Evolutionary conservation across 768 basidiomycete species (phyloP).

Genomic region (Tephrocybe sp.): DNA sequence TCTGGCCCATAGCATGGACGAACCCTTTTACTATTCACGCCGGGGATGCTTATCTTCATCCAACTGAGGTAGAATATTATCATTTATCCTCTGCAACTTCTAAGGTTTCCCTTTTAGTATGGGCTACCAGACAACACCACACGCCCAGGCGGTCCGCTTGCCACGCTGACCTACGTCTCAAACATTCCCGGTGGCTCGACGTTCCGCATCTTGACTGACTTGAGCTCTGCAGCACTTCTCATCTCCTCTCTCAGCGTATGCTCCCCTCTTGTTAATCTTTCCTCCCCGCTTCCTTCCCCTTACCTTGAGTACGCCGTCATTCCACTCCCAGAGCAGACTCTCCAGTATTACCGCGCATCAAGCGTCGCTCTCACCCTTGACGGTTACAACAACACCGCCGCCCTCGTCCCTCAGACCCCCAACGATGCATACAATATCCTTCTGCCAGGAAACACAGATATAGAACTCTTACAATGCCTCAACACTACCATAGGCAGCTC

Average conservation of each 20-base stretch:
- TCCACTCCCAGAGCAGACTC: constrained; percentile 39
- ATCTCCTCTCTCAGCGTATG: not conserved
- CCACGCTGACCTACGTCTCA: constrained; percentile 2
- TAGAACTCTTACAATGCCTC: constrained; percentile 40
- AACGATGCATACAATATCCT: constrained; percentile 22
- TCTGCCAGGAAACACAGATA: constrained; percentile 42
- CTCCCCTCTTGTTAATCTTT: not conserved
- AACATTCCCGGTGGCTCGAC: not conserved
- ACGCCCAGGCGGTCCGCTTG: constrained; percentile 11
- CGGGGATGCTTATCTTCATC: constrained; percentile 5
- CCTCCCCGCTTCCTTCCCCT: not conserved
- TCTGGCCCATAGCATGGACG: constrained; percentile 11
- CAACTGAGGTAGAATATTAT: constrained; percentile 2
- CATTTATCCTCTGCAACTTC: not conserved
- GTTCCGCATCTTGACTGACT: constrained; percentile 12
- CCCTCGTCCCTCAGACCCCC: constrained; percentile 28
- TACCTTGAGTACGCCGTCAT: not conserved
- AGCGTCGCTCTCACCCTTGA: constrained; percentile 53
- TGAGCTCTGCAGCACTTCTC: not conserved
- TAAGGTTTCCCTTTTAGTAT: not conserved
- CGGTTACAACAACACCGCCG: constrained; percentile 58
- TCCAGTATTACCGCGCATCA: constrained; percentile 62
- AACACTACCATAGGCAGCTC: constrained; percentile 46
- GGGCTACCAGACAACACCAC: constrained; percentile 8
- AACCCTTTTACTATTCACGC: not conserved